Percentiles rank a stretch among this genome's conserved stretches.
phyloP scores from a whole-genome alignment of 306 rosid species.

The Vigna mungo region DNA sequence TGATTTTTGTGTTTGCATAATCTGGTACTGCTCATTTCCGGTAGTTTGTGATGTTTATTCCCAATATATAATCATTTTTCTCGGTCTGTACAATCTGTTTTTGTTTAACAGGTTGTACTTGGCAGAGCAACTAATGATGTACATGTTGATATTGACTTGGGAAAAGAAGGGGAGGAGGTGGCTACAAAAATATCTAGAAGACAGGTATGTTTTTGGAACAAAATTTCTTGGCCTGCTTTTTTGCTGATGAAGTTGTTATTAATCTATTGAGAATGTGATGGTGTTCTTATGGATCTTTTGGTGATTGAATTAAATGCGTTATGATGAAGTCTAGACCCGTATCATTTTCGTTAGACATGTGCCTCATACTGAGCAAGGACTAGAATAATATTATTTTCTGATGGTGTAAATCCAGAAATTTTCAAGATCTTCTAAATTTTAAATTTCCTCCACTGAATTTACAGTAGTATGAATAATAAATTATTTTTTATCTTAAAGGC shows the following conservation, averaged over 20 bases:
- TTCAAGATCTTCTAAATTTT: conserved; percentile 1
- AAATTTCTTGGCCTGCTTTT: conserved; percentile 39
- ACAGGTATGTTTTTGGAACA: conserved; percentile 61
- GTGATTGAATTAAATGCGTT: conserved; percentile 25
- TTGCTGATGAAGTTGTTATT: conserved; percentile 27
- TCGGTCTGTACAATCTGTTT: conserved; percentile 39
- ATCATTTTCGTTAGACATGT: conserved; percentile 29
- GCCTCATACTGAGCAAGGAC: conserved; percentile 14
- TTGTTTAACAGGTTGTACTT: conserved; percentile 68
- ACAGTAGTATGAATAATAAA: conserved; percentile 7
- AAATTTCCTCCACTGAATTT: conserved; percentile 36
- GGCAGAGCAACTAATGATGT: conserved; percentile 76
- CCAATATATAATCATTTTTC: conserved; percentile 35
- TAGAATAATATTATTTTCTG: conserved; percentile 13
- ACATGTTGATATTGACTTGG: conserved; percentile 82
- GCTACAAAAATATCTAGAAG: conserved; percentile 82
- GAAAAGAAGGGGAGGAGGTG: conserved; percentile 64
- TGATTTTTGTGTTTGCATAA: conserved; percentile 33
- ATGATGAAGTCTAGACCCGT: conserved; percentile 12
- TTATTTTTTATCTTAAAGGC: conserved; percentile 56
- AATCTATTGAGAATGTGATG: conserved; percentile 24
- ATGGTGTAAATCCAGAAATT: conserved; percentile 21
- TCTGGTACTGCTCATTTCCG: conserved; percentile 5
- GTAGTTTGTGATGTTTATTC: conserved; percentile 40
- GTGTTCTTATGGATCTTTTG: conserved; percentile 13